Percentiles rank a stretch among this genome's conserved stretches.
Evolutionary conservation across 2,329 filamentous ascomycete genomes (phyloP).

Genomic region (Venturia pyrina): DNA sequence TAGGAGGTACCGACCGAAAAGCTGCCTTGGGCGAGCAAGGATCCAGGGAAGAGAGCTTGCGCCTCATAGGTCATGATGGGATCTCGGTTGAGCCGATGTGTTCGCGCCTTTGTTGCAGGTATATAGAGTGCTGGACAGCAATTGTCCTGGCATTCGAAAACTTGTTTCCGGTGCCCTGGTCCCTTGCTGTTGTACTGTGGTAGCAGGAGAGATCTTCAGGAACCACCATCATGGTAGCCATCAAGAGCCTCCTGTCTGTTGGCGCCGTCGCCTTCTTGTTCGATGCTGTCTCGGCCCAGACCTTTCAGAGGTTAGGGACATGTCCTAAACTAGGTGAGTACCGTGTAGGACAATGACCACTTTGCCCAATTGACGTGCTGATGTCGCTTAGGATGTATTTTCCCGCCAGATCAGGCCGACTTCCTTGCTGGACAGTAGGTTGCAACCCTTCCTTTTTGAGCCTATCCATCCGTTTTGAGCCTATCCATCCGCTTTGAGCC

Average conservation of each 20-base stretch:
- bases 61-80: no score
- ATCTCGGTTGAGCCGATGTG: no score
- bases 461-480: no score
- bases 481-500: no score
- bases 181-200: neutral
- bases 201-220: neutral
- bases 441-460: neutral
- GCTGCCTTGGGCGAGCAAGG: neutral
- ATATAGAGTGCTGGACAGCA: neutral
- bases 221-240: slow-evolving; percentile 1
- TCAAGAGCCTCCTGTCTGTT: slow-evolving; percentile 6
- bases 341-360: neutral
- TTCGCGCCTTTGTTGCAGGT: neutral
- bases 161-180: neutral
- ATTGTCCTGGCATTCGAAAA: neutral
- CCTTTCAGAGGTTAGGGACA: slow-evolving; percentile 45
- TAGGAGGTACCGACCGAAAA: no score
- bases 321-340: slow-evolving; percentile 43
- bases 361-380: slow-evolving; percentile 13
- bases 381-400: slow-evolving; percentile 34
- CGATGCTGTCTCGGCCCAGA: slow-evolving; percentile 32
- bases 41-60: neutral
- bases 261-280: slow-evolving; percentile 10
- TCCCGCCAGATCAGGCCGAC: slow-evolving; percentile 57
- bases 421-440: slow-evolving; percentile 63